A percentile compares a stretch with the other conserved stretches of the same genome.
phyloP scores from a whole-genome alignment of 345 rosid genomes.

The Lumnitzera littorea region DNA sequence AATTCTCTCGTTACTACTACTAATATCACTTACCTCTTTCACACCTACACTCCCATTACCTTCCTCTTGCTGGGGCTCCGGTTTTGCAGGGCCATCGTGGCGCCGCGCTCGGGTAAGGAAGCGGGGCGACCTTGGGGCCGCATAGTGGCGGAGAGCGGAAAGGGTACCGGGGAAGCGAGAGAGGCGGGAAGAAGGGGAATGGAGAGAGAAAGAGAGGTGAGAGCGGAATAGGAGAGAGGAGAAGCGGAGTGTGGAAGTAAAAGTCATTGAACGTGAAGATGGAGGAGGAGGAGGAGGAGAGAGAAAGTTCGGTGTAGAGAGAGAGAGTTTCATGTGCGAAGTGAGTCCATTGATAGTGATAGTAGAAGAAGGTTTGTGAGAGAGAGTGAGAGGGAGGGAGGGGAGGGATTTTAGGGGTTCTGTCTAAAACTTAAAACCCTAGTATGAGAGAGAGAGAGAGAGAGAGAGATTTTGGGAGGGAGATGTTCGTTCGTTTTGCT shows the following conservation, averaged over 20 bases:
- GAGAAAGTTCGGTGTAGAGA: constrained; percentile 16
- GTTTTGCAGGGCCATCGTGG: constrained; percentile 15
- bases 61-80: constrained; percentile 11
- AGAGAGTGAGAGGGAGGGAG: background rate
- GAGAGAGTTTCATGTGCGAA: constrained; percentile 23
- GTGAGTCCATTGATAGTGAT: constrained; percentile 13
- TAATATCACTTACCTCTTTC: constrained; percentile 20
- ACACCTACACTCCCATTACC: constrained; percentile 39
- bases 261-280: constrained; percentile 34
- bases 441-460: background rate
- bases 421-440: constrained; percentile 6
- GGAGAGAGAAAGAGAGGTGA: constrained; percentile 6
- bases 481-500: background rate
- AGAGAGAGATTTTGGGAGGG: constrained; percentile 3
- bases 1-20: constrained; percentile 27
- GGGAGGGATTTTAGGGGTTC: background rate
- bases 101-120: constrained; percentile 18
- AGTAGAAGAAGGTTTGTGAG: background rate
- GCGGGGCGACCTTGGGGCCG: constrained; percentile 14
- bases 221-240: constrained; percentile 48
- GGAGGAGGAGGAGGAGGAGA: constrained; percentile 17
- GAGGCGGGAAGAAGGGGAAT: constrained; percentile 4
- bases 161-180: constrained; percentile 21
- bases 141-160: constrained; percentile 36
- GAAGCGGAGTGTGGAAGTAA: constrained; percentile 59